Base-by-base conservation (phyloP, 176 grass and related monocot genomes). In the Raddia guianensis region DNA sequence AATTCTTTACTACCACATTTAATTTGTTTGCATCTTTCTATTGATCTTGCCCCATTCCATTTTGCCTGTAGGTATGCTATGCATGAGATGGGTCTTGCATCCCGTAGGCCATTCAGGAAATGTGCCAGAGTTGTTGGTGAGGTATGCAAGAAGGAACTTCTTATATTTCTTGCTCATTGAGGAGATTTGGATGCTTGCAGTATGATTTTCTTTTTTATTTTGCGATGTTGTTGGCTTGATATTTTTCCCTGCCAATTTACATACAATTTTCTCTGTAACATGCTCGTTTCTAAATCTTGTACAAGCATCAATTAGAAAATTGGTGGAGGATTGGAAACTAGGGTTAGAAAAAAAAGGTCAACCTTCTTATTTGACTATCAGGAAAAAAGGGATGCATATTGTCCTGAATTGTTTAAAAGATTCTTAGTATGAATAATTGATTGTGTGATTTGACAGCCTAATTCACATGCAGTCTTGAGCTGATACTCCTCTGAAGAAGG, bases 101-200 rank as follows among this genome's bases (percentile, higher is more conserved):
- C 95, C 75, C 95, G 90, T 72, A 92, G 57, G 63, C 95, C 95
- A 87, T 91, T 93, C 86, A 91, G 91, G 52, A 98, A 98, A 87
- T 98, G 89, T 87, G 95, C 95, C 27, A 91, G 93, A 83, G 87
- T 98, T 75, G 95, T 98, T 66, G 95, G 95, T 75, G 95, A 98
- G 92, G 95, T 95, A 94, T 75, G 81, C 72, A 67, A 70, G 44
- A 76, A 62, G 42, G 34, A 78, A 50, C n/a, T 33, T 49, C 72
- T 67, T 67, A 7, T 81, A 12, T 55, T 69, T 7, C 47, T 80
- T 60, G 18, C n/a, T 78, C 45, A 27, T 78, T 47, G 9, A 47
- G 58, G 49, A 19, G 40, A 18, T 71, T 75, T 66, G 32, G n/a
- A 80, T 64, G n/a, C 53, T 11, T 63, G 59, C 68, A 57, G 33